phyloP scores from a whole-genome alignment of 345 rosid species.

The Erucastrum elatum region DNA sequence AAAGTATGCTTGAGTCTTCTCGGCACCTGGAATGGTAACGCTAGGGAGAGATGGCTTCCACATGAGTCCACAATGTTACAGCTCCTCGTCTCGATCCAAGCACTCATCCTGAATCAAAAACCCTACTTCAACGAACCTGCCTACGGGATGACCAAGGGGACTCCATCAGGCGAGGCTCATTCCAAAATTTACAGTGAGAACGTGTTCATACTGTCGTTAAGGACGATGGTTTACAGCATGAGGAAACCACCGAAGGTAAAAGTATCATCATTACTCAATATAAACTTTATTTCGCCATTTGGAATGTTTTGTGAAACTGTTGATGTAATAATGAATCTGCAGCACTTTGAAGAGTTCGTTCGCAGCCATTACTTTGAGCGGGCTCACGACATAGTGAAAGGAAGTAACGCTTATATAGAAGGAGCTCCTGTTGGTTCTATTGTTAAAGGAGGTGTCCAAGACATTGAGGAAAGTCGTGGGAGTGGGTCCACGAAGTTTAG shows the following conservation, averaged over 20 bases:
- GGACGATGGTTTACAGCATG: conserved; percentile 68
- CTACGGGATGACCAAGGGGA: conserved; percentile 44
- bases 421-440: conserved; percentile 78
- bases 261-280: background rate
- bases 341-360: conserved; percentile 84
- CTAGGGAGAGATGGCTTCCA: conserved; percentile 86
- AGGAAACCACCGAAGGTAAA: conserved; percentile 73
- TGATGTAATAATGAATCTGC: conserved; percentile 19
- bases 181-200: conserved; percentile 65
- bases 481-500: conserved; percentile 50
- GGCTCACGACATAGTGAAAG: conserved; percentile 61
- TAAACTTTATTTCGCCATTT: background rate
- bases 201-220: conserved; percentile 61
- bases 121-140: conserved; percentile 96
- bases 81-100: conserved; percentile 93
- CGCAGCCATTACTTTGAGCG: conserved; percentile 58
- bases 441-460: conserved; percentile 64
- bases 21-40: conserved; percentile 73
- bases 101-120: conserved; percentile 76
- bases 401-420: conserved; percentile 66
- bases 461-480: conserved; percentile 49
- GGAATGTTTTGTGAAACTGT: background rate
- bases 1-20: conserved; percentile 95
- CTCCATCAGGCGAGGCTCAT: conserved; percentile 48
- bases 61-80: conserved; percentile 76